Base-by-base conservation (phyloP, 2,329 filamentous ascomycete genomes). In the Sclerotinia trifoliorum region DNA sequence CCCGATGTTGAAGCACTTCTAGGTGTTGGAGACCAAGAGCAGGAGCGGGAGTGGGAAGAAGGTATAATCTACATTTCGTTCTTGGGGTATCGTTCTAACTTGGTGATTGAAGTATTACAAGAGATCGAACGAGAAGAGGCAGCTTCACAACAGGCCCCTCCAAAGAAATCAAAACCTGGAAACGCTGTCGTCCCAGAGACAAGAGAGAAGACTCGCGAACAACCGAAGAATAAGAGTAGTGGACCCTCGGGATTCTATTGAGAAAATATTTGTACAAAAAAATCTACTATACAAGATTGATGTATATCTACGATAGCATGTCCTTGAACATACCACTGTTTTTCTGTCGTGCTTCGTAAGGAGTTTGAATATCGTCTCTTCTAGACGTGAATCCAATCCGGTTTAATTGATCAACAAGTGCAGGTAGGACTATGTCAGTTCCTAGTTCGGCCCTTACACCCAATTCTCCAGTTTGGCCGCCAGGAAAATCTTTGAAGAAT, bases 21-120 rank as follows among this genome's bases (percentile, higher is more conserved):
- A 62, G 94, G 95, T 4, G 91, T 92, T 0, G 93, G 93, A 0
- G 87, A 95, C 75, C 81, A 85, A 55, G 84, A 85, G 72, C 87
- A 86, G 77, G 95, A 99, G 80, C 82, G 84, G 71, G 92, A 93
- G 75, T 99, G 95, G 96, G 91, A 94, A 79, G 89, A 96, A 78
- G 87, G 92, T 91, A 80, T 77, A 84, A 79, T 67, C 62, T 65
- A 24, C 35, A 51, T 58, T 58, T 11, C 21, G 26, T 42, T 58
- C 54, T 35, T 46, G 65, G 51, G 57, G 55, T 21, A 64, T 52
- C 52, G 5, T 60, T 54, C 62, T 65, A 60, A 57, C 21, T 26
- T 21, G 8, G 11, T 39, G 24, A 21, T 51, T 42, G 8, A 70
- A 90, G 89, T 90, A 21, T 71, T 93, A 72, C 83, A 83, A 73